Conservation (phyloP, 1,139 yeast genomes). For the Saccharomyces hybrid region DNA sequence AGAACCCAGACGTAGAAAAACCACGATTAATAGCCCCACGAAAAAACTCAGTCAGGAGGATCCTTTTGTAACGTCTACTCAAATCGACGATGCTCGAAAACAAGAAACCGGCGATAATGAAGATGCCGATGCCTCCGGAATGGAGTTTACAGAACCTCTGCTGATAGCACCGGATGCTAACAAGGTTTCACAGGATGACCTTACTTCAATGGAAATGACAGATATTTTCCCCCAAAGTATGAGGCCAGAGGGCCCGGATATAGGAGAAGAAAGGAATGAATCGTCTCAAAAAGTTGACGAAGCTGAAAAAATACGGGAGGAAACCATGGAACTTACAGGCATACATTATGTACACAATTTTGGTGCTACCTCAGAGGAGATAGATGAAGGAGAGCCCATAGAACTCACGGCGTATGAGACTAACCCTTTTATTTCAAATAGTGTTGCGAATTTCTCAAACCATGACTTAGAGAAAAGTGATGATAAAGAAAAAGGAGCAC, state of each 20-base stretch:
- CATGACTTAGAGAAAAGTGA: not conserved
- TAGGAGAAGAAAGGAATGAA: not conserved
- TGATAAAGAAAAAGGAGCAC: not conserved
- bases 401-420: not conserved
- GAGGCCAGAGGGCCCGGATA: not conserved
- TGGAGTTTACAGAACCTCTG: not conserved
- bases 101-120: constrained; percentile 16
- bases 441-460: not conserved
- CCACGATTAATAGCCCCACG: not conserved
- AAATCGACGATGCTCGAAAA: constrained; percentile 14
- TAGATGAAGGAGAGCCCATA: not conserved
- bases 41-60: not conserved
- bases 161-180: not conserved
- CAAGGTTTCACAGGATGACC: not conserved
- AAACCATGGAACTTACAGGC: constrained; percentile 18
- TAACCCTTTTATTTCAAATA: not conserved
- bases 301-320: constrained; percentile 2
- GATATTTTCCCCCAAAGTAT: not conserved
- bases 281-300: not conserved
- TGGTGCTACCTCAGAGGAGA: constrained; percentile 1
- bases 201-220: not conserved
- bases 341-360: constrained; percentile 1
- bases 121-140: not conserved
- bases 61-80: constrained; percentile 17
- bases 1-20: constrained; percentile 25